Percentiles rank a stretch among this genome's conserved stretches.
Conservation (phyloP, 2,329 filamentous ascomycete genomes). For the Beauveria asiatica region DNA sequence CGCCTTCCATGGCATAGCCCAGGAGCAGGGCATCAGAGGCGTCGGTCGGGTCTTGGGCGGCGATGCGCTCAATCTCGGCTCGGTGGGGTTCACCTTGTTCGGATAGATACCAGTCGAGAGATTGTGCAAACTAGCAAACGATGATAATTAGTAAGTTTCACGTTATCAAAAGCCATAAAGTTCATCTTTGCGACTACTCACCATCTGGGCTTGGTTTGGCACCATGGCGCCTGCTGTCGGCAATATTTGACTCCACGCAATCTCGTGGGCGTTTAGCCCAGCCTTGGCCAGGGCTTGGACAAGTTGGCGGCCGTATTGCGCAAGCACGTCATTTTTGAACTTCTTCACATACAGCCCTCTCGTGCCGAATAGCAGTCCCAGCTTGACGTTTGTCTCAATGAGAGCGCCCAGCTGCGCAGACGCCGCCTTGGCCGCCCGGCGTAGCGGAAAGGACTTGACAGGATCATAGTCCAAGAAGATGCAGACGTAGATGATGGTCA, state of each 20-base stretch:
- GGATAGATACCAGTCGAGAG: background rate
- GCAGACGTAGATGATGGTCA: constrained; percentile 56
- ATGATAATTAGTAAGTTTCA: background rate
- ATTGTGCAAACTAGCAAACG: background rate
- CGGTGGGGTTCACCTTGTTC: constrained; percentile 40
- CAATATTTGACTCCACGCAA: constrained; percentile 63
- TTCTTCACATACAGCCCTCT: constrained; percentile 41
- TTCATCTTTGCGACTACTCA: constrained; percentile 26
- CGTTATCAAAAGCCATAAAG: background rate
- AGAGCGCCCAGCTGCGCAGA: constrained; percentile 50
- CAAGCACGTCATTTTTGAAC: constrained; percentile 45
- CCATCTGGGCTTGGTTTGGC: constrained; percentile 61
- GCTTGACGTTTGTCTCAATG: constrained; percentile 57
- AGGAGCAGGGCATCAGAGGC: constrained; percentile 56
- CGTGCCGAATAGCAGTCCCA: constrained; percentile 1
- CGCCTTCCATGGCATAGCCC: constrained; percentile 63
- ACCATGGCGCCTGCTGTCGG: constrained; percentile 60
- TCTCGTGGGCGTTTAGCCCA: constrained; percentile 54
- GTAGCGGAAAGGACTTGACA: constrained; percentile 56
- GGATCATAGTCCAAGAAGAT: constrained; percentile 61
- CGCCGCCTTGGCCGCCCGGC: constrained; percentile 48
- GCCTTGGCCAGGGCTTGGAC: constrained; percentile 56
- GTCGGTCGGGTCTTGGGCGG: constrained; percentile 43
- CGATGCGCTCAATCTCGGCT: constrained; percentile 51
- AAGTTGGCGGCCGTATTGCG: constrained; percentile 56